Conservation (phyloP, 495 filamentous ascomycete genomes). For the Trichoderma parareesei region DNA sequence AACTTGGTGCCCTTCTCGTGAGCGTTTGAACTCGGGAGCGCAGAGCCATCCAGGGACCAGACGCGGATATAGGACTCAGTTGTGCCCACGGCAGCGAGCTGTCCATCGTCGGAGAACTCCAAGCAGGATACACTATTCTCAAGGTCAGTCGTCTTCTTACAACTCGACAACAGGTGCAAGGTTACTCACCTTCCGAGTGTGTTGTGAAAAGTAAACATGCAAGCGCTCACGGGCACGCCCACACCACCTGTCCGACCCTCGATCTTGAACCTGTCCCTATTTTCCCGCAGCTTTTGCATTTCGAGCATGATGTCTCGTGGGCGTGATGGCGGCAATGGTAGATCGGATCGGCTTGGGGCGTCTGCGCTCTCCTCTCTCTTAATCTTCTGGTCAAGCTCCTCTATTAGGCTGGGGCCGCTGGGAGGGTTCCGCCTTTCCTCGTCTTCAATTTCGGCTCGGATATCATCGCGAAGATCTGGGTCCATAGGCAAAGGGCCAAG, state of each 20-base stretch:
- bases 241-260: slow-evolving; percentile 71
- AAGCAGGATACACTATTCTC: slow-evolving; percentile 68
- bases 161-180: neutral
- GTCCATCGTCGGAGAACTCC: slow-evolving; percentile 85
- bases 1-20: slow-evolving; percentile 32
- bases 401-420: slow-evolving; percentile 57
- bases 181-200: slow-evolving; percentile 70
- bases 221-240: slow-evolving; percentile 72
- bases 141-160: slow-evolving; percentile 14
- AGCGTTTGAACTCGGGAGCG: slow-evolving; percentile 43
- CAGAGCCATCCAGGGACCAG: slow-evolving; percentile 77
- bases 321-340: slow-evolving; percentile 78
- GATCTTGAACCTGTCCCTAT: slow-evolving; percentile 80
- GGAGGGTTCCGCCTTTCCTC: slow-evolving; percentile 63
- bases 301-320: slow-evolving; percentile 88
- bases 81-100: slow-evolving; percentile 77
- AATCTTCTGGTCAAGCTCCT: slow-evolving; percentile 74
- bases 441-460: slow-evolving; percentile 74
- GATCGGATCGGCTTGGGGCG: slow-evolving; percentile 61
- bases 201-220: slow-evolving; percentile 98
- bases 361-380: slow-evolving; percentile 88
- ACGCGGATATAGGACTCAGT: slow-evolving; percentile 91
- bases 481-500: slow-evolving; percentile 80
- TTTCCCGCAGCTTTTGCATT: slow-evolving; percentile 88
- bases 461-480: slow-evolving; percentile 64